These are phyloP conservation scores for Globisporangium sylvaticum DNA, from an alignment of 352 stramenopile species.

Conservation along the genomic window DNA sequence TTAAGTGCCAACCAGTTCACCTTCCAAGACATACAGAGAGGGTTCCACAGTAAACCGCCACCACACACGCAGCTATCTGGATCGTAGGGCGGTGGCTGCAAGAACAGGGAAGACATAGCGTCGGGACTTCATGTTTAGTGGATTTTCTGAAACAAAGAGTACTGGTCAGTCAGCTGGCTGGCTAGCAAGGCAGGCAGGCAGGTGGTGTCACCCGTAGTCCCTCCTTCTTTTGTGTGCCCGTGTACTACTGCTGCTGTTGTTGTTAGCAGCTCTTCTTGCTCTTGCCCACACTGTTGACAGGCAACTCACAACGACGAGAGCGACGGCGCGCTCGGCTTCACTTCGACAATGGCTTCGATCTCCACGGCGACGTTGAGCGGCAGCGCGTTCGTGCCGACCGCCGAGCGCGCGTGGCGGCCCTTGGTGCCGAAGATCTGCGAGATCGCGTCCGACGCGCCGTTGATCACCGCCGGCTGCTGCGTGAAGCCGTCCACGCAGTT, in stretches of 20 bases:
- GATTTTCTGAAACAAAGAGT: background rate
- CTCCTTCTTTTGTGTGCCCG: background rate
- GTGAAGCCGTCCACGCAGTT: conserved; percentile 87
- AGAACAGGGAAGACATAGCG: too few relatives aligned
- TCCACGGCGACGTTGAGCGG: conserved; percentile 93
- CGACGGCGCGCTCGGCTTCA: conserved; percentile 43
- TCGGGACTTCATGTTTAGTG: background rate
- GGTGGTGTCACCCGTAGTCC: background rate
- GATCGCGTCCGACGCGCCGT: conserved; percentile 89
- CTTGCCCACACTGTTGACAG: too few relatives aligned
- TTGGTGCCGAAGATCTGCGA: conserved; percentile 73
- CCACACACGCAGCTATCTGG: too few relatives aligned
- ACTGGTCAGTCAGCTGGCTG: background rate
- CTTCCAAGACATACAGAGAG: too few relatives aligned
- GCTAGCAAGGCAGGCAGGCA: background rate
- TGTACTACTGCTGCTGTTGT: background rate
- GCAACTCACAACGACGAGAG: conserved; percentile 17
- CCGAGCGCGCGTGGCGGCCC: conserved; percentile 80
- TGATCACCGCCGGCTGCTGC: conserved; percentile 87
- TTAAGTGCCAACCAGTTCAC: too few relatives aligned
- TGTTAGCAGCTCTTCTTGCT: background rate
- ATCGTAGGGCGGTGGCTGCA: too few relatives aligned
- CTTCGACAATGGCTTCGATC: conserved; percentile 93
- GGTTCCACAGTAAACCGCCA: too few relatives aligned
- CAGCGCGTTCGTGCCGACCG: conserved; percentile 91